Evolutionary conservation across 768 basidiomycete species (phyloP), one percentile per base, ranked within the genome.

Genomic region (Albatrellus ellisii): DNA sequence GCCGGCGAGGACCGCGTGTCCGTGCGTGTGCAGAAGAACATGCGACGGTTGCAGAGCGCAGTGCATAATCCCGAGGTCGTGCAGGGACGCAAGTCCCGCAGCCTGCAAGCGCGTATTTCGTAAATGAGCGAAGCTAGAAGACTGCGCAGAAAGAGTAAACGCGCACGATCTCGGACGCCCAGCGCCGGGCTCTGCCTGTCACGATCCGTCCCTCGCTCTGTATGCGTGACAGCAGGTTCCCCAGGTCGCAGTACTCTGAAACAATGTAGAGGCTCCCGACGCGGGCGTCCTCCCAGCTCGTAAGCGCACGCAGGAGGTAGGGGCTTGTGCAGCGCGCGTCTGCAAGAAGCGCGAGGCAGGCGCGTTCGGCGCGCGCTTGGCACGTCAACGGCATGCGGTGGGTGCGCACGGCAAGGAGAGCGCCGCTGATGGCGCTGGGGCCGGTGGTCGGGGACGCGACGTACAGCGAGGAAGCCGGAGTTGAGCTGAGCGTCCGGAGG

Each of bases 201-300:
- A 39, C 37, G 18, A 50, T 21, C 14, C 41, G 38, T 6, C 48
- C 48, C 15, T 48, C 47, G 4, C 26, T 38, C 28, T 45, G 46
- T 10, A 51, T 39, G 37, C 39, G 41, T 5, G n/a, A 15, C 33
- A 49, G 29, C 34, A 51, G 39, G 20, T 39, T 43, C 14, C 50
- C 50, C 2, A 44, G 47, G 1, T 44, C 50, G 17, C 44, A 46
- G 26, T 49, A 46, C 31, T 48, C 47, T 14, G 41, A 29, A 26
- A 51, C 47, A 21, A 49, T 45, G 38, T 46, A 51, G 6, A 41
- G 37, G 4, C 31, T 42, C 34, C 41, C 41, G 10, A 41, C 47
- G 32, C 49, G 44, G 14, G 41, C 44, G 32, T 51, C 47, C 14
- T 51, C 50, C 50, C 50, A 51, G 31, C 42, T 40, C 18, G 47